Base-by-base conservation (phyloP, 257 asterid species). In the Cruciata laevipes region DNA sequence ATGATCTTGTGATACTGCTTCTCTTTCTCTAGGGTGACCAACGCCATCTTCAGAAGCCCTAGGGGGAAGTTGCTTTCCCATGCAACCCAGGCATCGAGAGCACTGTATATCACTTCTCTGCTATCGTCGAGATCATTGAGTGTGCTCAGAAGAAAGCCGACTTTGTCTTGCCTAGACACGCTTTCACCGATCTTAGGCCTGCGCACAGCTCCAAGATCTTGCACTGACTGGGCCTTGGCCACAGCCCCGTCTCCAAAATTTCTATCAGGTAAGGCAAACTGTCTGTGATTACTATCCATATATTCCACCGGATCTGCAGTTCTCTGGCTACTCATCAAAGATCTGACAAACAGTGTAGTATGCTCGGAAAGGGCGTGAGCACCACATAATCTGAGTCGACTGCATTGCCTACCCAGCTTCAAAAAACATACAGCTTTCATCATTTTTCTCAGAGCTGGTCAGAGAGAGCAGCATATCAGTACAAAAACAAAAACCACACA, bases 31-130 rank as follows among this genome's bases (percentile, higher is more conserved):
- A 53, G 60, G 24, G 60, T 12, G 5, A 53, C 27, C 20, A 53
- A 27, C 60, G 20, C 60, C 60, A 53, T 53, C 60, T 53, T 53
- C 60, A 53, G 27, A 53, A 53, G 60, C 13, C 60, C 60, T 18
- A 21, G 20, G 11, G 60, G 60, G 25, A 53, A 53, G 60, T 53
- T 53, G 3, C 60, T 2, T 5, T 53, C 60, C 60, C 60, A 53
- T 0, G 60, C 60, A 20, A 53, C 27, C 60, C 60, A 53, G 30
- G 60, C 25, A 53, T 53, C 60, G 27, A 53, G 60, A 53, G 60
- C 60, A 53, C 60, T 53, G 60, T 53, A 53, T 0, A 53, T 21
- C 2, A 30, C 60, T 18, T 53, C 60, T 53, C 27, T 53, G 60
- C 60, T 53, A 21, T 53, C 12, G 8, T 53, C 60, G 3, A 53